Percentiles rank a stretch among this genome's conserved stretches.
These are phyloP conservation scores for Soucietia sequanensis DNA, from an alignment of 805 yeast genomes.

Conservation along the genomic window DNA sequence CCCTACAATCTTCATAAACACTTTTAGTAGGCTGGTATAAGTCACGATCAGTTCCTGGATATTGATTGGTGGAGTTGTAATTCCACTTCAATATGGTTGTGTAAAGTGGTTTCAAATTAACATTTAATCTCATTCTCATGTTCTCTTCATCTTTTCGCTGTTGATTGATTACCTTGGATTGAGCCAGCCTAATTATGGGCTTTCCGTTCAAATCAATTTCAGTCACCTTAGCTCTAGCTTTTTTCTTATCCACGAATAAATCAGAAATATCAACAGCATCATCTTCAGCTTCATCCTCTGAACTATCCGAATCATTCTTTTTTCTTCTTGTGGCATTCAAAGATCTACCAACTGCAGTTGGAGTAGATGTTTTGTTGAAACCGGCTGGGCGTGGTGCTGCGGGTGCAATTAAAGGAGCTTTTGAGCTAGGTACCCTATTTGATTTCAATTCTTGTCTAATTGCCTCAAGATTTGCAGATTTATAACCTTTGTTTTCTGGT, in stretches of 20 bases:
- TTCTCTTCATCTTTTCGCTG: slow-evolving; percentile 61
- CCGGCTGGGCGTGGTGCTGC: slow-evolving; percentile 57
- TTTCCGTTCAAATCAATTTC: slow-evolving; percentile 46
- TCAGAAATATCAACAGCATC: slow-evolving; percentile 40
- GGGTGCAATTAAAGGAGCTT: slow-evolving; percentile 30
- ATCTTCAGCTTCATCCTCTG: slow-evolving; percentile 32
- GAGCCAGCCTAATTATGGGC: slow-evolving; percentile 22
- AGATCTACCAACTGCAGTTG: slow-evolving; percentile 34
- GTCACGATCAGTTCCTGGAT: slow-evolving; percentile 49
- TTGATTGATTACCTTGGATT: slow-evolving; percentile 29
- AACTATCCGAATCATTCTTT: slow-evolving; percentile 29
- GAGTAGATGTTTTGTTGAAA: slow-evolving; percentile 36
- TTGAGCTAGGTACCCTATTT: slow-evolving; percentile 13
- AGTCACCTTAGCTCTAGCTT: slow-evolving; percentile 32
- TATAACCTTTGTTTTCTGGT: slow-evolving; percentile 23
- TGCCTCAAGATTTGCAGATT: slow-evolving; percentile 31
- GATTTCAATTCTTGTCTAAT: slow-evolving; percentile 30
- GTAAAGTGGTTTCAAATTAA: slow-evolving; percentile 76
- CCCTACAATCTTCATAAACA: slow-evolving; percentile 54
- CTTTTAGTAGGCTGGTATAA: slow-evolving; percentile 51
- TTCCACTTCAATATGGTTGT: slow-evolving; percentile 73
- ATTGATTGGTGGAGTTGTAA: slow-evolving; percentile 53
- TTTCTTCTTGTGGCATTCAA: slow-evolving; percentile 32
- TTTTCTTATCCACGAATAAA: slow-evolving; percentile 35
- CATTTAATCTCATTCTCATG: slow-evolving; percentile 77